Evolutionary conservation across 2,329 filamentous ascomycete species (phyloP), one percentile per base, ranked within the genome.

Genomic region (Ploettnerulaceae sp.): DNA sequence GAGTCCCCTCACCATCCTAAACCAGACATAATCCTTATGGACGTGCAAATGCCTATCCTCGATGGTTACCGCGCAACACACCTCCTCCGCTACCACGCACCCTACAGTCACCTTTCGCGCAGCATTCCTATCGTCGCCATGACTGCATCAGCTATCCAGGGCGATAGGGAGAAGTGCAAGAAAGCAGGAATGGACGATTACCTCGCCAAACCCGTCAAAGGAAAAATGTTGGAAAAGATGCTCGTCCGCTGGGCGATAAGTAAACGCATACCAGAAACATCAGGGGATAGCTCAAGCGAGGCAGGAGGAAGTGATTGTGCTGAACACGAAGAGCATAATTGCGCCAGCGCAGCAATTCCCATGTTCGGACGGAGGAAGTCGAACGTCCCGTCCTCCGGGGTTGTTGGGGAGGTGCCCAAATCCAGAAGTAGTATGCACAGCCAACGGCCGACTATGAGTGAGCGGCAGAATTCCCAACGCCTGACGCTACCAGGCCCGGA

Each of bases 61-160:
- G 86, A 90, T 58, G 86, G 86, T 1, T 90, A 90, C 63, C 78
- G 79, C 47, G 84, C 85, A 32, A 90, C 86, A 0, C 84, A 88
- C 56, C 73, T 84, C 7, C 74, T 91, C 35, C 75, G 85, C 12
- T 81, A 84, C 45, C 79, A 86, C 54, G 61, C 74, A 1, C 81
- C 83, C 0, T 89, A 85, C 65, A 80, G 75, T 31, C 59, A 69
- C 2, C 74, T 76, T 42, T 70, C 79, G 3, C 71, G 74, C 45
- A 71, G 81, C 33, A 81, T 87, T 4, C 84, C 84, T 0, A 87
- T 89, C 40, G 81, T 89, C 28, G 85, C 85, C n/a, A 87, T 89
- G 82, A 89, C 85, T 0, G 86, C 84, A 4, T 86, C 81, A 3
- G 85, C 85, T 0, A 88, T 89, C 31, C 82, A 87, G 60, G 85